Evolutionary conservation across 164 flowering plant species (phyloP).

Genomic region (Vitis rupestris): DNA sequence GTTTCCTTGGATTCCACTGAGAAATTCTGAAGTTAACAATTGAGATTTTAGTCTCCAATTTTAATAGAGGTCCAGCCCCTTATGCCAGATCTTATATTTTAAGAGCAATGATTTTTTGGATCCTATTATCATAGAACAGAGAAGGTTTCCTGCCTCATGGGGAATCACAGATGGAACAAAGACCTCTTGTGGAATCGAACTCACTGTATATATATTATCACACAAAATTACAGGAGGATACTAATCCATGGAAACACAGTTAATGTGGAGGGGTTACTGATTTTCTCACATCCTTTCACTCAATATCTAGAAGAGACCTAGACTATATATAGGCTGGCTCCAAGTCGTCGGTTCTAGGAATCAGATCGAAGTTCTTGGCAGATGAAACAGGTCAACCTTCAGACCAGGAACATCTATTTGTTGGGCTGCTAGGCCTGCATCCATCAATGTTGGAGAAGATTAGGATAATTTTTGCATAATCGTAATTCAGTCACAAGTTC

Average conservation of each 20-base stretch:
- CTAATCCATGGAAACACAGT: conserved; percentile 4
- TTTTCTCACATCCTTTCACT: conserved; percentile 1
- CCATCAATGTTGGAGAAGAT: neutral
- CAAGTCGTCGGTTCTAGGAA: conserved; percentile 52
- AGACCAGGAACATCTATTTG: conserved; percentile 40
- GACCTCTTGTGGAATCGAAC: no score
- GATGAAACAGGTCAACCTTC: conserved; percentile 45
- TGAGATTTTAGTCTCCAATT: no score
- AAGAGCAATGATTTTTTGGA: no score
- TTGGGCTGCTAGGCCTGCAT: conserved; percentile 49
- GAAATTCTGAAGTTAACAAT: no score
- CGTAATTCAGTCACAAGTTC: neutral
- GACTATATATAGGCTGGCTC: conserved; percentile 33
- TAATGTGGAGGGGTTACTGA: neutral
- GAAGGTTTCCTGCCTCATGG: neutral
- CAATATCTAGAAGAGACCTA: conserved; percentile 15
- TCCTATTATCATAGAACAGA: neutral
- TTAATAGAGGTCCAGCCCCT: no score
- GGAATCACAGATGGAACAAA: no score
- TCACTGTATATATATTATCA: neutral
- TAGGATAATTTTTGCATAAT: neutral
- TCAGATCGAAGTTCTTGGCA: conserved; percentile 44
- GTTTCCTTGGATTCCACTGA: no score
- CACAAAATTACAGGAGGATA: conserved; percentile 8
- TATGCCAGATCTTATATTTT: no score